Evolutionary conservation across 1,284 basidiomycete species (phyloP), one percentile per base, ranked within the genome.

Genomic region (Trametes polyzona): DNA sequence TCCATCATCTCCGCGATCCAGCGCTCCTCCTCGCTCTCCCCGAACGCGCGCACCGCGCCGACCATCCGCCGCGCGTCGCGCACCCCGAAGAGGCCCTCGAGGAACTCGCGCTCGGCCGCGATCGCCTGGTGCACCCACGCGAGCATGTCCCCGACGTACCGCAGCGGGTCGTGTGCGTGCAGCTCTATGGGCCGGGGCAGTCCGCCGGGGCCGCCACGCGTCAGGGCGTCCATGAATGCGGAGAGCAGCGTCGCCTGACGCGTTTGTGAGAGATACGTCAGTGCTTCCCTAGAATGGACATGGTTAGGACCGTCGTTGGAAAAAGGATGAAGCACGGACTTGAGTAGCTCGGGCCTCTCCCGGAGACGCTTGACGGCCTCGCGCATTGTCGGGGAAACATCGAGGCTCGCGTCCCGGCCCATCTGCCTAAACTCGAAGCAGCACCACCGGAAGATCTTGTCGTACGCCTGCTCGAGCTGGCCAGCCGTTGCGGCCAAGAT

Each of bases 91-190:
- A 97, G 73, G 27, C 84, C 79, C 67, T 96, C 94, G 19, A 98
- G 79, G 67, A 95, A 94, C 74, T 99, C 97, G 47, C 90, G 88
- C 72, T 99, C 96, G 3, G 89, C 90, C 0, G 96, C 96, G 57
- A 97, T 95, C 0, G 91, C 84, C 59, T 99, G 97, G 74, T 99
- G 96, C 1, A 98, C 88, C 97, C 96, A 99, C 0, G 96, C 96
- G 4, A 99, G 85, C 93, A 99, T 98, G 72, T 98, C 96, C 17
- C 96, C 96, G 14, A 97, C 88, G 71, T 99, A 99, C 24, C 96
- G 87, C 61, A 95, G 82, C 0, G 96, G 95, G 71, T 99, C 96
- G 68, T 99, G 96, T 0, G 96, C 96, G 69, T 98, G 95, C 3
- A 98, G 80, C 73, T 99, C 96, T 62, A 99, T 98, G 0, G 96